A percentile compares a stretch with the other conserved stretches of the same genome.
Conservation (phyloP, 768 basidiomycete genomes). For the Boletus speciosus region DNA sequence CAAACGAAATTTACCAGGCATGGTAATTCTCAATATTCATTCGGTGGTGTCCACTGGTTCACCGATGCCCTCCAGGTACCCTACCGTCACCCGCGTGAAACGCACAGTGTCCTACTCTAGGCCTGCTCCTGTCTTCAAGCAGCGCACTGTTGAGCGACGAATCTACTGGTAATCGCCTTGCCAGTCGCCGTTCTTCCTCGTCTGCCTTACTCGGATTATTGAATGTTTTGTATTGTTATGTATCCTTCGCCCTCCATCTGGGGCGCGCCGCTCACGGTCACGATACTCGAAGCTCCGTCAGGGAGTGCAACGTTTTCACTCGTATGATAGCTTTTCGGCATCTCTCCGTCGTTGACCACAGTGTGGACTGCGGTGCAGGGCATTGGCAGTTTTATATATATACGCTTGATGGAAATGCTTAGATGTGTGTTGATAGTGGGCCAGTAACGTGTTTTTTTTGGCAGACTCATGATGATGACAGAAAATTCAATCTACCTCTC, state of each 20-base stretch:
- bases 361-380: conserved; percentile 20
- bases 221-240: conserved; percentile 34
- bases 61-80: conserved; percentile 49
- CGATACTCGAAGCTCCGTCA: conserved; percentile 52
- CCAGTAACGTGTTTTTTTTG: conserved; percentile 11
- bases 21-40: conserved; percentile 40
- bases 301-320: conserved; percentile 31
- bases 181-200: background rate
- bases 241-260: conserved; percentile 14
- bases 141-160: conserved; percentile 66
- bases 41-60: background rate
- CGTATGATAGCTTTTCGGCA: conserved; percentile 15
- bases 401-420: conserved; percentile 3
- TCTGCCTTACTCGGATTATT: conserved; percentile 13
- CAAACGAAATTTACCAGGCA: conserved; percentile 62
- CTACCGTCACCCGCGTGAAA: conserved; percentile 73
- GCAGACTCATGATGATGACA: conserved; percentile 1
- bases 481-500: conserved; percentile 4
- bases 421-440: conserved; percentile 21
- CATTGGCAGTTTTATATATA: conserved; percentile 10
- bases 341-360: conserved; percentile 10
- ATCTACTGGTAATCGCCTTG: conserved; percentile 61
- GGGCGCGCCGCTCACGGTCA: conserved; percentile 30
- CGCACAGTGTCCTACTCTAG: conserved; percentile 65
- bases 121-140: conserved; percentile 40